These are phyloP conservation scores for Sisymbrium altissimum DNA, from an alignment of 345 rosid genomes.

Conservation along the genomic window DNA sequence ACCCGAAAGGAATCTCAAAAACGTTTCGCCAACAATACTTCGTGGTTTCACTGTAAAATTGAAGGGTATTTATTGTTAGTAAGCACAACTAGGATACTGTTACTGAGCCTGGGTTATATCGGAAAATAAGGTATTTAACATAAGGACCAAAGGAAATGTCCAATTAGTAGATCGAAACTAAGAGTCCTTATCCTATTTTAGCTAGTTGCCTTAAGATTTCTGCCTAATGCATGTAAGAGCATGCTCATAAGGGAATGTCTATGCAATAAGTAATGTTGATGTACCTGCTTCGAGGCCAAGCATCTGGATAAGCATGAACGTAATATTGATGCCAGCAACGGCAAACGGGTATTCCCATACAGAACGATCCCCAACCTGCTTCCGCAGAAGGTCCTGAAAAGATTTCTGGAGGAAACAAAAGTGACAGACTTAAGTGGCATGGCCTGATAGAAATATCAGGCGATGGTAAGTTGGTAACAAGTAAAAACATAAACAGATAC, in stretches of 20 bases:
- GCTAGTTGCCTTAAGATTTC: not conserved
- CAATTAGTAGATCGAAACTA: not conserved
- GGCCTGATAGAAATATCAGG: not conserved
- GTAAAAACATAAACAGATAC: not conserved
- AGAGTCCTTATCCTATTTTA: not conserved
- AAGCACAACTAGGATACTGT: not conserved
- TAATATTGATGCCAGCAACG: conserved; percentile 98
- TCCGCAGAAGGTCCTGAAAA: conserved; percentile 86
- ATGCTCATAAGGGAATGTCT: not conserved
- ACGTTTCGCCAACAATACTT: conserved; percentile 72
- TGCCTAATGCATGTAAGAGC: not conserved
- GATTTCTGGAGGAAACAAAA: conserved; percentile 51
- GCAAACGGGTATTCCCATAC: conserved; percentile 99
- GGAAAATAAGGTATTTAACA: not conserved
- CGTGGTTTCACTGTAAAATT: conserved; percentile 75
- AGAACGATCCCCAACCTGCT: conserved; percentile 89
- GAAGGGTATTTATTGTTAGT: conserved; percentile 26
- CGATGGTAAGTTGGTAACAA: not conserved
- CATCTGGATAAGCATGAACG: conserved; percentile 99
- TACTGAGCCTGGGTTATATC: not conserved
- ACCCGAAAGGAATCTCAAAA: conserved; percentile 91
- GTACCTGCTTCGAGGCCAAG: conserved; percentile 99
- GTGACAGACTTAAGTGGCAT: not conserved
- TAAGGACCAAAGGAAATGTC: not conserved
- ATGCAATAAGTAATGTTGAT: not conserved